Percentiles rank a stretch among this genome's conserved stretches.
These are phyloP conservation scores for Helicocarpus griseus DNA, from an alignment of 2,329 filamentous ascomycete genomes.

Conservation along the genomic window DNA sequence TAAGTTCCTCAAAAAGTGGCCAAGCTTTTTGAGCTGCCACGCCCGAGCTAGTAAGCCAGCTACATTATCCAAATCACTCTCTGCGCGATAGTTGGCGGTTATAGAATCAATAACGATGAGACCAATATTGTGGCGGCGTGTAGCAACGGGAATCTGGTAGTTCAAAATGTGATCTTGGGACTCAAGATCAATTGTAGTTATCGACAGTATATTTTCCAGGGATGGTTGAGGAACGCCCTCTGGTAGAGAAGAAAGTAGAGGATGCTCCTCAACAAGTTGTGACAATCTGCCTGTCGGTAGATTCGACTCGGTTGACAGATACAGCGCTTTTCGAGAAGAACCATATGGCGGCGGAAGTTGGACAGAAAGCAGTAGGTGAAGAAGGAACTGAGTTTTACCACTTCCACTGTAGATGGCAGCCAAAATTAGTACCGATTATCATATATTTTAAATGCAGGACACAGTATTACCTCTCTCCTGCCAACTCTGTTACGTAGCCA, in stretches of 20 bases:
- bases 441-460: neutral
- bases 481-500: conserved; percentile 77
- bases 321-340: conserved; percentile 65
- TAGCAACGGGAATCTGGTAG: conserved; percentile 82
- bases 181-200: conserved; percentile 80
- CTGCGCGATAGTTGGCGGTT: conserved; percentile 88
- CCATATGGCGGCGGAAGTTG: conserved; percentile 70
- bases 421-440: conserved; percentile 12
- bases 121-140: conserved; percentile 65
- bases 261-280: conserved; percentile 65
- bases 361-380: conserved; percentile 71
- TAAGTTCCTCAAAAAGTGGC: conserved; percentile 63
- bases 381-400: conserved; percentile 89
- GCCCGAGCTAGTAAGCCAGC: conserved; percentile 61
- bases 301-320: conserved; percentile 86
- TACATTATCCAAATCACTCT: conserved; percentile 44
- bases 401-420: conserved; percentile 49
- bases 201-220: conserved; percentile 66
- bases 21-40: conserved; percentile 63
- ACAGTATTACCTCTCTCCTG: conserved; percentile 66
- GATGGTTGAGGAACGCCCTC: conserved; percentile 44
- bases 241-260: conserved; percentile 43
- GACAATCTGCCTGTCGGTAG: conserved; percentile 71
- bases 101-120: conserved; percentile 84
- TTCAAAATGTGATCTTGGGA: conserved; percentile 89